phyloP scores from a whole-genome alignment of 805 yeast species.

The Myxozyma nipponensis region DNA sequence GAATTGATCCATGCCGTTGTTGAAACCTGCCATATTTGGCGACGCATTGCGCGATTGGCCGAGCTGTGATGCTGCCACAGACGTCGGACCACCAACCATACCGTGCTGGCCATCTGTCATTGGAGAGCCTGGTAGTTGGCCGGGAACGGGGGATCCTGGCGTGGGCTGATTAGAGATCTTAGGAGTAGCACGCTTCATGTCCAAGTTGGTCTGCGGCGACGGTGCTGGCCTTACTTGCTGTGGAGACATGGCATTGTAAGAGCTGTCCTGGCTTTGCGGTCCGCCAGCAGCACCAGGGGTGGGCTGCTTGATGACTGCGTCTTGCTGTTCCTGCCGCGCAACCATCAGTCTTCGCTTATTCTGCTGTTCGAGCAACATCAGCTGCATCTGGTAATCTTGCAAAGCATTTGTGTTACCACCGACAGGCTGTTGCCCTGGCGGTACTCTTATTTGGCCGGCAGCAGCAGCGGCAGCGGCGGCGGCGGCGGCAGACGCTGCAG shows the following conservation, averaged over 20 bases:
- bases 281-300: conserved; percentile 2
- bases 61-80: conserved; percentile 8
- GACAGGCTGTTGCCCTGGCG: conserved; percentile 16
- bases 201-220: conserved; percentile 25
- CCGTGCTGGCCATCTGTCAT: conserved; percentile 23
- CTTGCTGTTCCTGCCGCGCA: conserved; percentile 40
- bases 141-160: conserved; percentile 23
- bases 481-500: conserved; percentile 31
- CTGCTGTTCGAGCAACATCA: conserved; percentile 69
- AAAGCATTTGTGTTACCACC: conserved; percentile 46
- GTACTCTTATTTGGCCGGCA: conserved; percentile 25
- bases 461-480: conserved; percentile 15
- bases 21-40: conserved; percentile 31
- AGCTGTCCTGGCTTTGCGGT: conserved; percentile 30
- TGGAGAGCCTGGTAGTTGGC: conserved; percentile 30
- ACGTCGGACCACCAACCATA: conserved; percentile 6
- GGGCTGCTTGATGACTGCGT: conserved; percentile 21
- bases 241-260: conserved; percentile 17
- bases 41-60: conserved; percentile 33
- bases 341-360: conserved; percentile 58
- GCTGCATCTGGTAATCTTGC: conserved; percentile 78
- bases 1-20: conserved; percentile 32
- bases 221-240: conserved; percentile 18
- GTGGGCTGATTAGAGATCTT: conserved; percentile 31
- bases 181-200: conserved; percentile 33